Conservation (phyloP, 2,329 filamentous ascomycete species). For the Pseudocercospora ulei region DNA sequence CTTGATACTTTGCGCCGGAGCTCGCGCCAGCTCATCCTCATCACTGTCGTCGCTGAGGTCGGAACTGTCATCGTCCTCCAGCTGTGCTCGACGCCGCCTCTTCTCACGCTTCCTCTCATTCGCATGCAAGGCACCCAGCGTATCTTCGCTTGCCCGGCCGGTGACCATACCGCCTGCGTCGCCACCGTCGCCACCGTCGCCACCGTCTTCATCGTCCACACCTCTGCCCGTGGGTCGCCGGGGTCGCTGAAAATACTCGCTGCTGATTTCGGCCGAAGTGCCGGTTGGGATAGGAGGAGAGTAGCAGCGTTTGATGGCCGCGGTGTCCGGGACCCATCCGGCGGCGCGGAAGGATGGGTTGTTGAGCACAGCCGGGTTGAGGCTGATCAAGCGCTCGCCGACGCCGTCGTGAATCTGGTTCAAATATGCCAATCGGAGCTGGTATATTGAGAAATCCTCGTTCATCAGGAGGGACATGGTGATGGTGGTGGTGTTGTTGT, state of each 20-base stretch:
- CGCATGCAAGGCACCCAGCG: constrained; percentile 52
- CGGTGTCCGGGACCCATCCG: constrained; percentile 65
- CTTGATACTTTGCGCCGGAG: constrained; percentile 79
- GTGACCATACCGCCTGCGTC: constrained; percentile 66
- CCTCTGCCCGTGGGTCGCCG: constrained; percentile 18
- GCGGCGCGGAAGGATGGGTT: constrained; percentile 72
- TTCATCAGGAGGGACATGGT: constrained; percentile 36
- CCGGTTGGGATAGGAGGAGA: constrained; percentile 74
- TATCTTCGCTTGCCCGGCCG: constrained; percentile 55
- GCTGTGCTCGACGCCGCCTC: constrained; percentile 59
- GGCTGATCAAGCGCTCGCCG: constrained; percentile 70
- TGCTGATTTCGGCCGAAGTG: constrained; percentile 41
- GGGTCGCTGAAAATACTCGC: constrained; percentile 67
- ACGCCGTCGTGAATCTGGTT: constrained; percentile 73
- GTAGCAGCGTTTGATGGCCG: constrained; percentile 71
- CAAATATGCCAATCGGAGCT: constrained; percentile 70
- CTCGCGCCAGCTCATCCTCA: constrained; percentile 55
- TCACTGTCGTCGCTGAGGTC: constrained; percentile 78
- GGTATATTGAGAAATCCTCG: constrained; percentile 61
- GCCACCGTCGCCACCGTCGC: constrained; percentile 59
- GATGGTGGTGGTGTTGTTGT: background rate
- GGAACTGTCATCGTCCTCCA: constrained; percentile 78
- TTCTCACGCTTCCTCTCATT: constrained; percentile 48
- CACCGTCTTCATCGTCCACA: constrained; percentile 50
- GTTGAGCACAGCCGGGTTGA: constrained; percentile 70